Evolutionary conservation across 2,329 filamentous ascomycete genomes (phyloP), one percentile per base, ranked within the genome.

Genomic region (Pseudogymnoascus verrucosus): DNA sequence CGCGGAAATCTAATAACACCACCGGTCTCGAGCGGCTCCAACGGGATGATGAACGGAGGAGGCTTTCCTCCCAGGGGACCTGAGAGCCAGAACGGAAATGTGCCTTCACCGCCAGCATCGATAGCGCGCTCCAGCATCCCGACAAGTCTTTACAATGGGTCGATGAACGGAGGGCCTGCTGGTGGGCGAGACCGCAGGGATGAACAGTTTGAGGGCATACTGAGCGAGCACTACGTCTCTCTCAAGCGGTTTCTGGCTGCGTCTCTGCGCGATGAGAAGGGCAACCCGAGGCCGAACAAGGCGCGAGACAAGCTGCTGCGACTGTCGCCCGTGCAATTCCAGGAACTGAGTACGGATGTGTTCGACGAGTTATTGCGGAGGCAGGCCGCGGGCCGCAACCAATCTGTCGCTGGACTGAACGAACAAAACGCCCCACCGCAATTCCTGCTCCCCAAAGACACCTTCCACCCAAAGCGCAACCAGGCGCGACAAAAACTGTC

Each of bases 271-370:
- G 89, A 96, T 74, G 90, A 92, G 69, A 86, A 88, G 72, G 83
- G 84, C 57, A 88, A 88, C 67, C 84, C 86, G 60, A 88, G 88
- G 61, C 88, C 91, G 28, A 96, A 96, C 77, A 89, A 93, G 76
- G 95, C 95, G 63, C 88, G 93, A 72, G 95, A 98, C 77, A 99
- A 99, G 81, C 82, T 98, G 64, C 82, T 97, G 65, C 87, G 93
- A 65, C 83, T 99, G 61, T 96, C 93, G 0, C 82, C 89, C 1
- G 91, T 96, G 28, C 95, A 99, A 76, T 98, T 99, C 76, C 91
- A 96, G 76, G 95, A 99, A 78, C 83, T 99, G 67, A 97, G 93
- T 77, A 98, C 93, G 64, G 95, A 99, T 77, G 93, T 99, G 42
- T 98, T 90, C 77, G 95, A 99, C 76, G 95, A 99, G 78, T 81